phyloP scores from a whole-genome alignment of 2,329 filamentous ascomycete genomes.

The Daldinia sp. region DNA sequence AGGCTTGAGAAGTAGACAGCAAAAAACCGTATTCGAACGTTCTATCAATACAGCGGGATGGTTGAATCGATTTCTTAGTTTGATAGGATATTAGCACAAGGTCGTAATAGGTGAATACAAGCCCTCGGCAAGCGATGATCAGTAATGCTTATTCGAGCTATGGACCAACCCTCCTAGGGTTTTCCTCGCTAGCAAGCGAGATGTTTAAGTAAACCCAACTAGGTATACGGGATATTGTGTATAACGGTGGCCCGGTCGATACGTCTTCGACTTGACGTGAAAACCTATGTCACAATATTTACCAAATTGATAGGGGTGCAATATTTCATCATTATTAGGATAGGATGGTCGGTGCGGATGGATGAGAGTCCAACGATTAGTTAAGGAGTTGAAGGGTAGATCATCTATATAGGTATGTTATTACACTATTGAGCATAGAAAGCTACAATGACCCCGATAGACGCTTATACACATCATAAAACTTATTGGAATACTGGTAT shows the following conservation, averaged over 20 bases:
- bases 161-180: background rate
- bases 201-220: background rate
- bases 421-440: background rate
- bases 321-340: background rate
- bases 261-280: background rate
- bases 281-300: background rate
- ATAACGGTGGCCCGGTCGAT: background rate
- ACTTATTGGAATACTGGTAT: too few species aligned
- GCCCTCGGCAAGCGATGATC: background rate
- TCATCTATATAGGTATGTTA: too few species aligned
- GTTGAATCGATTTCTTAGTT: too few species aligned
- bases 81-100: background rate
- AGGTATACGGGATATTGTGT: background rate
- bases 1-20: too few species aligned
- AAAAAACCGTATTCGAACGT: too few species aligned
- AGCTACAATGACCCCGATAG: background rate
- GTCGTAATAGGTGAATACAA: background rate
- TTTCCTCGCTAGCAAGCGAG: background rate
- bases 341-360: background rate
- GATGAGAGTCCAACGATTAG: background rate
- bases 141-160: background rate
- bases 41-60: too few species aligned
- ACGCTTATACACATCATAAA: too few species aligned
- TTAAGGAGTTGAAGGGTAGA: background rate
- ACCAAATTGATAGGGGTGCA: background rate